phyloP scores from a whole-genome alignment of 1,284 basidiomycete genomes.

The Rhodotorula glutinis region DNA sequence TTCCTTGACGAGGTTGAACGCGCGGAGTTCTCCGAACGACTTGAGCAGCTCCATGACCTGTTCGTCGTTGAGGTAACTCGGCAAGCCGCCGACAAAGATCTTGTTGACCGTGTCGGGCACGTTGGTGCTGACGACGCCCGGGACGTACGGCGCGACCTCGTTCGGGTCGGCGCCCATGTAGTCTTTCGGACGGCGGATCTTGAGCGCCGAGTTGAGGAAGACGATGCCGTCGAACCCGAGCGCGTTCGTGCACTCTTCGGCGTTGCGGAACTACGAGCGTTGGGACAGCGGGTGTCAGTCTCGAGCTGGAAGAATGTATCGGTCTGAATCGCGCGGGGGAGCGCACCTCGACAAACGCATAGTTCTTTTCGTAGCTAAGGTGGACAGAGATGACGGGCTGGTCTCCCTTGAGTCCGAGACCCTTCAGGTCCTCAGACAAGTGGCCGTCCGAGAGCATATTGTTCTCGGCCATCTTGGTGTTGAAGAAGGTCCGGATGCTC shows the following conservation, averaged over 20 bases:
- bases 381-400: slow-evolving; percentile 81
- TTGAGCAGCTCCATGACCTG: slow-evolving; percentile 97
- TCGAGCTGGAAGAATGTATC: neutral
- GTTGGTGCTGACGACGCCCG: slow-evolving; percentile 91
- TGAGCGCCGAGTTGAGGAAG: slow-evolving; percentile 84
- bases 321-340: slow-evolving; percentile 8
- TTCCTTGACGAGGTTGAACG: slow-evolving; percentile 97
- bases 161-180: slow-evolving; percentile 66
- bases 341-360: slow-evolving; percentile 88
- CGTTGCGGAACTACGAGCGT: slow-evolving; percentile 78
- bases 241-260: slow-evolving; percentile 91
- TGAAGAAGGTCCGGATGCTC: slow-evolving; percentile 88
- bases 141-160: slow-evolving; percentile 68
- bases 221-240: slow-evolving; percentile 97
- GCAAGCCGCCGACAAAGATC: slow-evolving; percentile 94
- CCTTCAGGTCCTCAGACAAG: slow-evolving; percentile 37
- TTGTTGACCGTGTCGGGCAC: slow-evolving; percentile 97
- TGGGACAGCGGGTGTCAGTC: neutral
- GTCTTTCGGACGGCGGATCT: slow-evolving; percentile 95
- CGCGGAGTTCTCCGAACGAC: slow-evolving; percentile 93
- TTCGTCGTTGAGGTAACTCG: slow-evolving; percentile 91
- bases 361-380: slow-evolving; percentile 96
- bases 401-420: slow-evolving; percentile 37
- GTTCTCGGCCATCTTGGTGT: slow-evolving; percentile 82
- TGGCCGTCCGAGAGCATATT: slow-evolving; percentile 56